Percentiles rank a stretch among this genome's conserved stretches.
phyloP scores from a whole-genome alignment of 2,329 filamentous ascomycete genomes.

The Cytospora leucostoma region DNA sequence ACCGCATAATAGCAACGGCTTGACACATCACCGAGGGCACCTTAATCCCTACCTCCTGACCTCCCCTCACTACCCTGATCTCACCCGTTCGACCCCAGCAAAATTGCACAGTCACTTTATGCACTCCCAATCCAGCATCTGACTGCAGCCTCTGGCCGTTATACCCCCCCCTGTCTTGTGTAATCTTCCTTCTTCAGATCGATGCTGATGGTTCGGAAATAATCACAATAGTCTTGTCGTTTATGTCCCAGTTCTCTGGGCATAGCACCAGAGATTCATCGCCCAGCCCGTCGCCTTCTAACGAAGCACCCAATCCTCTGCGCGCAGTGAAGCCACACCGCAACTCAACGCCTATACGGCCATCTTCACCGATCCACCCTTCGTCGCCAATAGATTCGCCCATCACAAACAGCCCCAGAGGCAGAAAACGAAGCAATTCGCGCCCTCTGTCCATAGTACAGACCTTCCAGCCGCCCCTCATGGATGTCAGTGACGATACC shows the following conservation, averaged over 20 bases:
- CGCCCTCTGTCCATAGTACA: conserved; percentile 85
- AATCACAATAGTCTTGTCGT: conserved; percentile 69
- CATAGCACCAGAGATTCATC: conserved; percentile 43
- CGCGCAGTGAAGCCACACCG: conserved; percentile 26
- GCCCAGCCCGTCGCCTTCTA: conserved; percentile 47
- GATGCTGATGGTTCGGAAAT: conserved; percentile 25
- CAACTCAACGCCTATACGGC: conserved; percentile 34
- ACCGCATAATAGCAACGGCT: conserved; percentile 14
- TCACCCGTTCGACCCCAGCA: conserved; percentile 13
- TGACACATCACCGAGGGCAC: conserved; percentile 20
- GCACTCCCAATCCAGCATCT: conserved; percentile 15
- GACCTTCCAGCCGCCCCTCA: conserved; percentile 79
- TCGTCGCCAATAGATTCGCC: conserved; percentile 45
- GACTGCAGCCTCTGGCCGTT: conserved; percentile 17
- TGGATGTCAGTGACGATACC: conserved; percentile 83
- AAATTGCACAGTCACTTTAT: conserved; percentile 21
- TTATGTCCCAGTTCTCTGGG: conserved; percentile 78
- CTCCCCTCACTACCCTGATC: conserved; percentile 3
- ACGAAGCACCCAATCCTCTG: conserved; percentile 33
- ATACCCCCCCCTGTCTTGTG: conserved; percentile 19
- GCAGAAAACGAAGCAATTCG: conserved; percentile 54
- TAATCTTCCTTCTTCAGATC: conserved; percentile 20
- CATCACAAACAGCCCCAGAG: conserved; percentile 43
- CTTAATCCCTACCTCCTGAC: background rate
- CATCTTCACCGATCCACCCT: conserved; percentile 38